Percentiles rank a stretch among this genome's conserved stretches.
Evolutionary conservation across 1,139 yeast species (phyloP).

Genomic region (Kodamaea sp.): DNA sequence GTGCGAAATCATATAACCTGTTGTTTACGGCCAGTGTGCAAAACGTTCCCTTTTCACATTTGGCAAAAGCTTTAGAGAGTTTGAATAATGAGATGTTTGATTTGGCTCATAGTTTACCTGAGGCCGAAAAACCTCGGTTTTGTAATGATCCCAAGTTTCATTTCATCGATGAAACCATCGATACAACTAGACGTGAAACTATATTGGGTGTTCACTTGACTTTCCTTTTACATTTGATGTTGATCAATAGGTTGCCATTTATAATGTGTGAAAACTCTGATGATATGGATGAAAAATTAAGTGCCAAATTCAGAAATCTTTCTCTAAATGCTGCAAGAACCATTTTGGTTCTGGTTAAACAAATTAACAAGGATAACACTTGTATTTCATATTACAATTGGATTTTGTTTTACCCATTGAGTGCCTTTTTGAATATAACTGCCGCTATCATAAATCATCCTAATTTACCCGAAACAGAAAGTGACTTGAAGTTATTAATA

Average conservation of each 20-base stretch:
- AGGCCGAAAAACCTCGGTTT: conserved; percentile 12
- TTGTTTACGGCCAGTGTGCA: conserved; percentile 30
- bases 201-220: conserved; percentile 25
- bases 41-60: conserved; percentile 8
- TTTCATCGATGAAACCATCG: conserved; percentile 1
- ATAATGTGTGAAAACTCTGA: conserved; percentile 16
- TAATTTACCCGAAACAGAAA: conserved; percentile 22
- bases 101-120: conserved; percentile 11
- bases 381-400: conserved; percentile 30
- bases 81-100: conserved; percentile 16
- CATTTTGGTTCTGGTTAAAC: conserved; percentile 24
- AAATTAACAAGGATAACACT: conserved; percentile 17
- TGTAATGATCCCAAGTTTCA: conserved; percentile 16
- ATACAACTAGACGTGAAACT: conserved; percentile 12
- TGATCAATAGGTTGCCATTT: conserved; percentile 34
- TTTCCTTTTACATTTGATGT: conserved; percentile 34
- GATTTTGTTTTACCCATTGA: conserved; percentile 31
- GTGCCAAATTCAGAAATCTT: conserved; percentile 21
- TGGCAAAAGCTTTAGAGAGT: conserved; percentile 9
- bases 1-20: conserved; percentile 27
- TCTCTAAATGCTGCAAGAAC: conserved; percentile 36
- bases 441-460: conserved; percentile 34
- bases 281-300: conserved; percentile 16
- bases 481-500: conserved; percentile 31
- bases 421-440: conserved; percentile 32